Evolutionary conservation across 768 basidiomycete genomes (phyloP), one percentile per base, ranked within the genome.

Genomic region (Rhizopogon salebrosus): DNA sequence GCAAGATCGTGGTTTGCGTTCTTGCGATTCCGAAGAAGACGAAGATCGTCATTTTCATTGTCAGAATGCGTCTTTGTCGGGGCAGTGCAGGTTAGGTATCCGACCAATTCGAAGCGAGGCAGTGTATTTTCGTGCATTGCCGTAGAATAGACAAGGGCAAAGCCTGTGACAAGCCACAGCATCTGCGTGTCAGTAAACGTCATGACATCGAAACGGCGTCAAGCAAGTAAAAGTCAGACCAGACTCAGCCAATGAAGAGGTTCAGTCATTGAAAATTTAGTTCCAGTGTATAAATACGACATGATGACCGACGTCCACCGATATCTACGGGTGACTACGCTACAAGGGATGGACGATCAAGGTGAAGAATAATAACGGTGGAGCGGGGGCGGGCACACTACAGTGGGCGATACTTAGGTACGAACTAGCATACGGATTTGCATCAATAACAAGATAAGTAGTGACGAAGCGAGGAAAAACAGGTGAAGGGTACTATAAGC

Each of bases 271-370:
- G 27, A 56, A 24, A 36, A 51, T 59, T 41, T 55, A 43, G 31
- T 60, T 69, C 55, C 64, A 29, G 48, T 54, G 53, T 55, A 55
- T 57, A 69, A 69, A 66, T 69, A 66, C 29, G 51, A 57, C 41
- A 45, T 45, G 43, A 22, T 49, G 45, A 50, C 34, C 49, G 60
- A 56, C 43, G 43, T 64, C 64, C 55, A 55, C 62, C 61, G 57
- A 55, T 63, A 62, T 66, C 64, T 66, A 64, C 54, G 31, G 60
- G 49, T 54, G 62, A 62, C 53, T 64, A 64, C 62, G 64, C 63
- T 64, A 64, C 63, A 66, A 59, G 64, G 59, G 27, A 50, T 63
- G 42, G 31, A 38, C 49, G 36, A 51, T 57, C 58, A 62, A 42
- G 38, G n/a, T 45, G 35, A 41, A 22, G 6, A 51, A 51, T 51